Base-by-base conservation (phyloP, 805 yeast species). In the Ogataea polymorpha region DNA sequence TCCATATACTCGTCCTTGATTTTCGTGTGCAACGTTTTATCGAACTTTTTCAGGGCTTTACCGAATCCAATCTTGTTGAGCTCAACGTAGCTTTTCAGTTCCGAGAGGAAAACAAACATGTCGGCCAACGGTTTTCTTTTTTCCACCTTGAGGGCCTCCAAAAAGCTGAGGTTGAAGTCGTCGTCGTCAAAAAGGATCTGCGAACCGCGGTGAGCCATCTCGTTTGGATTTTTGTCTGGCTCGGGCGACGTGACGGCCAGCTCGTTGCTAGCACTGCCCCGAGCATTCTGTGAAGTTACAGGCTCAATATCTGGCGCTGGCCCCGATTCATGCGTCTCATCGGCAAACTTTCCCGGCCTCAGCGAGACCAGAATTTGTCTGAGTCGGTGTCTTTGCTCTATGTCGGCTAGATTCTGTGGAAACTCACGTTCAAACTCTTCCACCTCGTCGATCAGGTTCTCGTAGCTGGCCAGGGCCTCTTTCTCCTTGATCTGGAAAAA, bases 11-110 rank as follows among this genome's bases (percentile, higher is more conserved):
- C 70, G n/a, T 66, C 66, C 53, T 80, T 81, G 28, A 85, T 66
- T 20, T 74, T 61, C 27, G 85, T 77, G 44, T 76, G 74, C 49
- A 87, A 67, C 9, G 86, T 80, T 61, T 91, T 91, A 65, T 93
- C 96, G 61, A 87, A 93, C 64, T 91, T 91, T 62, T 91, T 91
- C 50, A 89, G 72, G 30, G 91, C 90, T 64, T 91, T 91, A 37
- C 86, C 75, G 62, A 91, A 86, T 2, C 97, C 98, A 17, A 95
- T 86, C 50, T 73, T 75, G 69, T 91, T 91, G 50, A 93, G 70
- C 55, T 89, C 96, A 37, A 86, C 72, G 59, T 68, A 91, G 9
- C 96, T 86, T 53, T 84, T 80, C 50, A 91, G 71, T 62, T 91
- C 98, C 6, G 90, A 82, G 15, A 89, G 67, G 14, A 77, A 68